These are phyloP conservation scores for Penicillium diatomitis DNA, from an alignment of 495 filamentous ascomycete species.

Conservation along the genomic window DNA sequence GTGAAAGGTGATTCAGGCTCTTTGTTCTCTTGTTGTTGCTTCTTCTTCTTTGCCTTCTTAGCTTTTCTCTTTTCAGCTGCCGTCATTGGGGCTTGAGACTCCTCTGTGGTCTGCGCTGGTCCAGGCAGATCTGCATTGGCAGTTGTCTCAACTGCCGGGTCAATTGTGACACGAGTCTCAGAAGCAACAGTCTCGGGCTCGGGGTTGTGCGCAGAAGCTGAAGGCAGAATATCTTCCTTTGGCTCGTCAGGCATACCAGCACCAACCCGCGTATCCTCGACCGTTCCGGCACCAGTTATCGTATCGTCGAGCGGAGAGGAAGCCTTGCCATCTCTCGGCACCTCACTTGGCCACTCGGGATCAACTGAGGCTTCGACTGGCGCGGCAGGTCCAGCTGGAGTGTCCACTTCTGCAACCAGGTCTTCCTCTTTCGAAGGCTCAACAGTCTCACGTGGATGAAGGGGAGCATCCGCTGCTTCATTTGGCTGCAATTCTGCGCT, in stretches of 20 bases:
- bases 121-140: no score
- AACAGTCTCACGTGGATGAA: background rate
- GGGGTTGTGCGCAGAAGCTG: background rate
- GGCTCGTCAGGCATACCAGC: background rate
- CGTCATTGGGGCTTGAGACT: conserved; percentile 7
- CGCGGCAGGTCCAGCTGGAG: background rate
- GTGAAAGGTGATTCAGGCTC: background rate
- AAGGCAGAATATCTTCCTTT: background rate
- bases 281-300: background rate
- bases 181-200: background rate
- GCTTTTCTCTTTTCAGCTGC: conserved; percentile 34
- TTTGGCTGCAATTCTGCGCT: conserved; percentile 1
- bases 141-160: no score
- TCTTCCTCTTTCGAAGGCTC: background rate
- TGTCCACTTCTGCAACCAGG: no score
- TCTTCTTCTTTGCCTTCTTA: conserved; percentile 14
- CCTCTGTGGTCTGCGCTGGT: no score
- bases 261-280: background rate
- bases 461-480: background rate
- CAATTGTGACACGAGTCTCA: background rate
- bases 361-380: background rate
- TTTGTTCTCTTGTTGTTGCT: conserved; percentile 3
- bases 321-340: background rate
- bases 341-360: no score
- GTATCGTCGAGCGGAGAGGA: background rate